phyloP scores from a whole-genome alignment of 2,329 filamentous ascomycete species.

The Corynespora cassiicola region DNA sequence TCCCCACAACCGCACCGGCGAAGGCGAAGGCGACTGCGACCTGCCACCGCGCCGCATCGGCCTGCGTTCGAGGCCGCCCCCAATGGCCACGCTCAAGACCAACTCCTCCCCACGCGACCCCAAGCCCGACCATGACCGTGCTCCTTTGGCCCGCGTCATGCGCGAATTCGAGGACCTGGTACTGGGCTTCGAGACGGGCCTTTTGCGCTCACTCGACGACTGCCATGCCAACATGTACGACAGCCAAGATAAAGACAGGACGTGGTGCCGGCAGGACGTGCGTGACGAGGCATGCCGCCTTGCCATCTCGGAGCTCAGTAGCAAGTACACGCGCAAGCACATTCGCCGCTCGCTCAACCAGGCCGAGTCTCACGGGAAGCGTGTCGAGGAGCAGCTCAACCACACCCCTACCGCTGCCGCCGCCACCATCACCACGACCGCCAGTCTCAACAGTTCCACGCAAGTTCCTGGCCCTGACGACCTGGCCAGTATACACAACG shows the following conservation, averaged over 20 bases:
- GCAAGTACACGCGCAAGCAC: conserved; percentile 38
- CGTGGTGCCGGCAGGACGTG: conserved; percentile 21
- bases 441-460: conserved; percentile 7
- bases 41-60: neutral
- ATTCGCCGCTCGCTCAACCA: conserved; percentile 35
- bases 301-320: conserved; percentile 39
- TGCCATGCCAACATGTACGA: neutral
- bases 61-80: conserved; percentile 14
- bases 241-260: conserved; percentile 5
- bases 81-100: conserved; percentile 38
- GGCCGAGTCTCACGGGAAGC: conserved; percentile 37
- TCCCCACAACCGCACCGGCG: too few relatives aligned
- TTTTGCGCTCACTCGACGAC: conserved; percentile 35
- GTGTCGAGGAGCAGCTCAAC: conserved; percentile 38
- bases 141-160: conserved; percentile 37
- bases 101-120: conserved; percentile 26
- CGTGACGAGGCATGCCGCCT: conserved; percentile 39
- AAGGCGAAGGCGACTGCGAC: too few relatives aligned
- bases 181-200: conserved; percentile 31
- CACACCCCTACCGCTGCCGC: too few relatives aligned
- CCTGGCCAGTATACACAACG: conserved; percentile 34
- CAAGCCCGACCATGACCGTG: conserved; percentile 13
- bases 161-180: conserved; percentile 42
- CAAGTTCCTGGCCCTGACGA: conserved; percentile 14
- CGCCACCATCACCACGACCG: conserved; percentile 13